Base-by-base conservation (phyloP, 2,329 filamentous ascomycete species). In the Claviceps quebecensis region DNA sequence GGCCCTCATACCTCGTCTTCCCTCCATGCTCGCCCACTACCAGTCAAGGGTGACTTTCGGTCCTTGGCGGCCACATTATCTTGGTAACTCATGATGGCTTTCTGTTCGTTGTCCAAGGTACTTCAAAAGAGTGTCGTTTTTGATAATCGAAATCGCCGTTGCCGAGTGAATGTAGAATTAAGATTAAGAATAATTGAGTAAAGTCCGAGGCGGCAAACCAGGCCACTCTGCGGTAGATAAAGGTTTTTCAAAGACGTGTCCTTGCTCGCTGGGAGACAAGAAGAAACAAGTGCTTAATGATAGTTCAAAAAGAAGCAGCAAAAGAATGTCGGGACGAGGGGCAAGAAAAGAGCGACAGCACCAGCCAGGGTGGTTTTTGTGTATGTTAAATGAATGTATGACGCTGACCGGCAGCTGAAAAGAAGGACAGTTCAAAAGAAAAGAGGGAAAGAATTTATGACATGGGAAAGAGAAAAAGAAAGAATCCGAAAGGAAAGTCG, bases 11-110 rank as follows among this genome's bases (percentile, higher is more conserved):
- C 86, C 81, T 90, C 86, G 67, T 89, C 86, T 65, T 90, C 86
- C 56, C 85, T 89, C 86, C 86, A 91, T 52, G 86, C 86, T 65
- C 86, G 77, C 59, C 86, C 85, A 58, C 86, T 84, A 56, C 85
- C 84, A 48, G 83, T 85, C 54, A 84, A 81, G 22, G 80, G 76
- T 55, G 76, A 69, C 71, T 85, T 87, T 55, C 83, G 77, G 63
- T 75, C 79, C 69, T 86, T 85, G 53, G 72, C 70, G 62, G 83
- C 71, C 51, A 78, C 74, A 59, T 76, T 79, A 19, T 78, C 77
- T 56, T 80, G 77, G 55, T 77, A 75, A 54, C 76, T 73, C 60
- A 77, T 70, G 55, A 68, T 69, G 61, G 81, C 78, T 72, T 29
- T 23, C 13, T 23, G 0, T 22, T 22, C 9, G 2, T 9, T 11